Conservation (phyloP, 192 early-diverging fungal species). For the Rhizophagus sp. region DNA sequence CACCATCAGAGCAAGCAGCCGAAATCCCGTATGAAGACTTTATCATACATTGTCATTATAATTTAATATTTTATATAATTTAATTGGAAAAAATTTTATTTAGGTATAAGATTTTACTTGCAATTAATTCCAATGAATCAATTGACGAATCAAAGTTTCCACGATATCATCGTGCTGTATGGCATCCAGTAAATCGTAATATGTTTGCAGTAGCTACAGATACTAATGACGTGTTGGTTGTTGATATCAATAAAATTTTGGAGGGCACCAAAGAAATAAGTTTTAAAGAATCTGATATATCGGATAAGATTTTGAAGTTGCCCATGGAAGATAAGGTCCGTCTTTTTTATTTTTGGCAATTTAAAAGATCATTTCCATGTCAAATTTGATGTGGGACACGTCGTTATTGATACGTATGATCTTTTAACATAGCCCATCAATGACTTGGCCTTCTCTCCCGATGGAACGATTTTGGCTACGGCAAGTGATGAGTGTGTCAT, state of each 20-base stretch:
- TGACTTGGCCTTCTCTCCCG: conserved; percentile 46
- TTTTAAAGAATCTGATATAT: conserved; percentile 36
- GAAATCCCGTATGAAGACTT: conserved; percentile 33
- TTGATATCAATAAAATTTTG: conserved; percentile 34
- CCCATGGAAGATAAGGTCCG: conserved; percentile 42
- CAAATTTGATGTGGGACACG: background rate
- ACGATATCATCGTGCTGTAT: conserved; percentile 43
- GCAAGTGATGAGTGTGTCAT: conserved; percentile 44
- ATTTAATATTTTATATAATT: conserved; percentile 12
- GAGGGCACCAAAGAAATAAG: conserved; percentile 22
- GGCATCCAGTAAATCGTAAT: conserved; percentile 41
- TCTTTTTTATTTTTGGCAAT: background rate
- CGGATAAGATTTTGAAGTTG: conserved; percentile 34
- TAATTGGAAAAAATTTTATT: background rate
- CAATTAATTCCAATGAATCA: conserved; percentile 36
- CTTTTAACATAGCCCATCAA: conserved; percentile 37
- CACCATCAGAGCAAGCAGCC: background rate
- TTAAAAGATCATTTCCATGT: background rate
- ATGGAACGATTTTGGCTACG: conserved; percentile 46
- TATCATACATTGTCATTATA: background rate
- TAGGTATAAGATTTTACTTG: conserved; percentile 32
- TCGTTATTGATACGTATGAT: background rate
- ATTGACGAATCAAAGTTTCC: conserved; percentile 33
- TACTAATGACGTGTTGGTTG: conserved; percentile 40
- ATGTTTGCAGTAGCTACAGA: conserved; percentile 44